Conservation (phyloP, 352 stramenopile genomes). For the Pilasporangium apinafurcum region DNA sequence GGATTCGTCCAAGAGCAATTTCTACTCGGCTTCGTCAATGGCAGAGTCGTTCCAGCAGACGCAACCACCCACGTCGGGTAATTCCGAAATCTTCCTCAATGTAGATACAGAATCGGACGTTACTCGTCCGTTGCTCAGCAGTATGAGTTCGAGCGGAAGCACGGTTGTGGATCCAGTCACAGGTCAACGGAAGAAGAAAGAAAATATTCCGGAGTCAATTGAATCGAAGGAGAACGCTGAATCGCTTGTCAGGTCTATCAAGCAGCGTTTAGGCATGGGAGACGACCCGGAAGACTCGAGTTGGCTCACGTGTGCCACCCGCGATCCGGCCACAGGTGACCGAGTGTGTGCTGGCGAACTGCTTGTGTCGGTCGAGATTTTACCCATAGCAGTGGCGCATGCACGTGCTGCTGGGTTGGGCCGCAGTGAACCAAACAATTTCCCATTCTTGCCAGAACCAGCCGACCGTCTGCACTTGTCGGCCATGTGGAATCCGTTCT, state of each 20-base stretch:
- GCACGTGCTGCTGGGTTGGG: slow-evolving; percentile 66
- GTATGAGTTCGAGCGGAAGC: too few species aligned
- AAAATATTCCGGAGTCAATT: slow-evolving; percentile 14
- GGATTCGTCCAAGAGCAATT: slow-evolving; percentile 1
- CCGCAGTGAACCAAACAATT: slow-evolving; percentile 75
- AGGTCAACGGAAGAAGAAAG: slow-evolving; percentile 6
- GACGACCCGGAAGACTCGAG: slow-evolving; percentile 69
- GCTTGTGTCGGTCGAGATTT: slow-evolving; percentile 68
- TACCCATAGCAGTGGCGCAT: slow-evolving; percentile 46
- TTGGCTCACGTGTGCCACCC: slow-evolving; percentile 71
- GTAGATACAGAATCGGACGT: slow-evolving; percentile 11
- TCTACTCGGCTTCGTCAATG: slow-evolving; percentile 12
- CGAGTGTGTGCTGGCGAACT: slow-evolving; percentile 57
- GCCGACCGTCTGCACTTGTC: slow-evolving; percentile 68
- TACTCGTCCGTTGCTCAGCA: too few species aligned
- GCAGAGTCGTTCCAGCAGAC: not conserved
- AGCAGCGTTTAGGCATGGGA: slow-evolving; percentile 69
- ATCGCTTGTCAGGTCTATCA: slow-evolving; percentile 64
- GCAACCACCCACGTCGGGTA: slow-evolving; percentile 2
- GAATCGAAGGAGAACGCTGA: slow-evolving; percentile 54
- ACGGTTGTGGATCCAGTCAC: too few species aligned
- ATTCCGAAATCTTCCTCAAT: slow-evolving; percentile 4
- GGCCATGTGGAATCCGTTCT: slow-evolving; percentile 79
- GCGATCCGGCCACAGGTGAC: slow-evolving; percentile 47
- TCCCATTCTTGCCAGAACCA: slow-evolving; percentile 64